Base-by-base conservation (phyloP, 73 alveolate genomes). In the Urostyla sp. region DNA sequence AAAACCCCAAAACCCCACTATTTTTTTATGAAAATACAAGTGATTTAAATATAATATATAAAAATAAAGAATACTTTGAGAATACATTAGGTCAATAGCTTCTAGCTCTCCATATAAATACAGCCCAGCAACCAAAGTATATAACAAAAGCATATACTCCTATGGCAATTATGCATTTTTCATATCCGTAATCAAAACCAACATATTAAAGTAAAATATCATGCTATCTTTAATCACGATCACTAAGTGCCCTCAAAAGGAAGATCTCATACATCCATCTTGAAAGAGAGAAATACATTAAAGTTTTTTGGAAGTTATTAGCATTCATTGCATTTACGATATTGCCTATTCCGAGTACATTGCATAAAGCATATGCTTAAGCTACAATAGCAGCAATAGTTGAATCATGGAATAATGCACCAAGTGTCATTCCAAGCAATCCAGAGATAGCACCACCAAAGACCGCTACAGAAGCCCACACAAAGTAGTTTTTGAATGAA, bases 351-450 rank as follows among this genome's bases (percentile, higher is more conserved):
- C 79, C 79, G 20, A 63, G 23, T 27, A 21, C 24, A 21, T 43
- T 43, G 6, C 37, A 37, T 15, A 40, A 21, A 46, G 44, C 35
- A 38, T 43, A 63, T 1, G 44, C 31, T 21, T 63, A 43, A 5
- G 24, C 58, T 20, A 63, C 60, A 20, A 38, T 5, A 16, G 44
- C 44, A 5, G 79, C 79, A 15, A 43, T 21, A 24, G 27, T 43
- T 26, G 37, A 57, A 38, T 6, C 21, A 23, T 40, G 28, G 26
- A 63, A 73, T 16, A 73, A 11, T 11, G 60, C 48, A 8, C 85
- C 85, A 6, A 51, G 16, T 60, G 53, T 52, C 50, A 48, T 52
- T 2, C 85, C 85, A 50, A 73, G 18, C 85, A 73, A 50, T 51
- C 53, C 16, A 73, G 31, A 16, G 67, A n/a, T 20, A 44, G 45